phyloP scores from a whole-genome alignment of 768 basidiomycete genomes.

The Lactarius tabidus region DNA sequence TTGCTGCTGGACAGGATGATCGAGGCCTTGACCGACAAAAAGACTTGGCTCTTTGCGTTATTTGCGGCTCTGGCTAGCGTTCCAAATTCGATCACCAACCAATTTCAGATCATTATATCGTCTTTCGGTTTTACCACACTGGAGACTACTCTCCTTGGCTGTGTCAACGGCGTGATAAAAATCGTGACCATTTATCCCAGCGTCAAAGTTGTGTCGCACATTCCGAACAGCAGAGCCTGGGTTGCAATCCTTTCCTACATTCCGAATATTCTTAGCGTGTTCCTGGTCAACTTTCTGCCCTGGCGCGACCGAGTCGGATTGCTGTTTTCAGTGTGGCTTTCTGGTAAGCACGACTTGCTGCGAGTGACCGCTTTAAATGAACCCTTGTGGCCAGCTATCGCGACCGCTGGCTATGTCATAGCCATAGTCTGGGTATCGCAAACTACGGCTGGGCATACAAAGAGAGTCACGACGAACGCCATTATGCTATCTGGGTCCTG shows the following conservation, averaged over 20 bases:
- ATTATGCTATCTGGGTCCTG: constrained; percentile 72
- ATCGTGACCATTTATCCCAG: constrained; percentile 69
- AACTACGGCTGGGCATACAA: constrained; percentile 66
- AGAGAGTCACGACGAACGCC: constrained; percentile 64
- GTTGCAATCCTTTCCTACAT: constrained; percentile 57
- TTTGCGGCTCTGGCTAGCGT: constrained; percentile 37
- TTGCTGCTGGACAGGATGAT: constrained; percentile 45
- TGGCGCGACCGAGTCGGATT: constrained; percentile 64
- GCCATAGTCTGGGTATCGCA: constrained; percentile 59
- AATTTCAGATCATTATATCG: constrained; percentile 57
- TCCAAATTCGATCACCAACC: constrained; percentile 61
- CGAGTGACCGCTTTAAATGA: neutral
- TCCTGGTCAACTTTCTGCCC: constrained; percentile 61
- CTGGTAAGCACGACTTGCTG: constrained; percentile 37
- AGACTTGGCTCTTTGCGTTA: constrained; percentile 73
- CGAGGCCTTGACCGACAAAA: constrained; percentile 64
- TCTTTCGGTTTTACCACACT: constrained; percentile 61
- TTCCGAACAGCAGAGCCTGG: constrained; percentile 56
- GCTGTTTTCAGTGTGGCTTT: constrained; percentile 52
- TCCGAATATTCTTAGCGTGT: constrained; percentile 58
- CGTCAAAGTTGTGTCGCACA: constrained; percentile 51
- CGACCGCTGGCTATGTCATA: constrained; percentile 56
- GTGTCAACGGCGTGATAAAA: constrained; percentile 61
- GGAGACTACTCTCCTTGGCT: constrained; percentile 65
- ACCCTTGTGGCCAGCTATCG: constrained; percentile 36